Evolutionary conservation across 2,329 filamentous ascomycete genomes (phyloP).

Genomic region (Akanthomyces lecanii): DNA sequence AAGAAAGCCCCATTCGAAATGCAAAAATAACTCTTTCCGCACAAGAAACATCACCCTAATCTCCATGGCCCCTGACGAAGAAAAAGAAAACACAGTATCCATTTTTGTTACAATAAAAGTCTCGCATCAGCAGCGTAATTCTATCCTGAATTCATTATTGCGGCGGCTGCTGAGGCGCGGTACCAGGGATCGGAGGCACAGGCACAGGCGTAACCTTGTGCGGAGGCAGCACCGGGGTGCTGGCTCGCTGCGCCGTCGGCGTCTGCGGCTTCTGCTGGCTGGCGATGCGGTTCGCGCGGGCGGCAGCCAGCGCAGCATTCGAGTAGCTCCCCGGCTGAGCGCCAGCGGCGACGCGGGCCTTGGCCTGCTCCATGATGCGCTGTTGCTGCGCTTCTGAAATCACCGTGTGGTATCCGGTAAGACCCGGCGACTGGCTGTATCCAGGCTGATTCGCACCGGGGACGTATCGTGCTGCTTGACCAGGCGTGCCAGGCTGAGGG

Average conservation of each 20-base stretch:
- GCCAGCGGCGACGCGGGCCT: constrained; percentile 43
- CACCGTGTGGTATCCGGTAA: constrained; percentile 46
- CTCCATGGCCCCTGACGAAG: neutral
- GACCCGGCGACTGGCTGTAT: constrained; percentile 32
- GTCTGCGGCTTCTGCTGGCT: constrained; percentile 36
- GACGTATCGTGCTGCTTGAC: constrained; percentile 6
- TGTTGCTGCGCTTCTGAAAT: constrained; percentile 48
- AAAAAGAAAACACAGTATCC: neutral
- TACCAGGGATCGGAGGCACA: constrained; percentile 38
- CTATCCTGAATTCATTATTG: neutral
- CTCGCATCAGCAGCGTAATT: neutral
- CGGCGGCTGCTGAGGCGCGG: neutral
- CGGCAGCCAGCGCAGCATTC: constrained; percentile 34
- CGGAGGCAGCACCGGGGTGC: constrained; percentile 32
- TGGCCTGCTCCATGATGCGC: constrained; percentile 48
- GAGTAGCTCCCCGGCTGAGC: constrained; percentile 41
- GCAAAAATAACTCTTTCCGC: neutral
- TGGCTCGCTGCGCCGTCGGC: constrained; percentile 29
- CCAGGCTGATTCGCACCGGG: constrained; percentile 7
- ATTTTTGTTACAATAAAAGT: constrained; percentile 10
- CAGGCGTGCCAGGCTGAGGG: constrained; percentile 19
- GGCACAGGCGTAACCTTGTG: constrained; percentile 43
- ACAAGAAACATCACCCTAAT: neutral
- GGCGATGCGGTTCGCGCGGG: constrained; percentile 32
- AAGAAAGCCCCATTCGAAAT: neutral